A percentile compares a stretch with the other conserved stretches of the same genome.
These are phyloP conservation scores for Solanum pimpinellifolium DNA, from an alignment of 257 asterid genomes.

Conservation along the genomic window DNA sequence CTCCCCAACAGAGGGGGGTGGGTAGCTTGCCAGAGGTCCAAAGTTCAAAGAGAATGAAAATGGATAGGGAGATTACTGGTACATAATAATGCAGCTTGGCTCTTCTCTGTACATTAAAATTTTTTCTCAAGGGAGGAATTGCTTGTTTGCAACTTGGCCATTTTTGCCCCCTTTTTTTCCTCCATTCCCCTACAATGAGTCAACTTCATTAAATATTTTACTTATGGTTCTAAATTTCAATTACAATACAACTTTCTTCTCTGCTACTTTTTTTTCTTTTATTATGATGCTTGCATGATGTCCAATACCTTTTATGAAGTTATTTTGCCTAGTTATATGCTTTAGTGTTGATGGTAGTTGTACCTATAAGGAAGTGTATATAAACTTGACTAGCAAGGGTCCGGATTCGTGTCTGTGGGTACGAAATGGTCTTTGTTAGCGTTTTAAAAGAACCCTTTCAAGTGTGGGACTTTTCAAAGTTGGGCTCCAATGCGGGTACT, in stretches of 20 bases:
- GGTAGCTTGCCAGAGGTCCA: slow-evolving; percentile 24
- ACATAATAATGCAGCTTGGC: slow-evolving; percentile 11
- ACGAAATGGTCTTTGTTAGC: background rate
- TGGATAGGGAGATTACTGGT: slow-evolving; percentile 44
- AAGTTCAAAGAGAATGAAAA: slow-evolving; percentile 43
- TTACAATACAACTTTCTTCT: background rate
- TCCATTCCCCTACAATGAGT: background rate
- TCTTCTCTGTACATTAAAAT: slow-evolving; percentile 9
- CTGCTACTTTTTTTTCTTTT: background rate
- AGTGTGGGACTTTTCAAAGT: background rate
- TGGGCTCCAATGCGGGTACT: background rate
- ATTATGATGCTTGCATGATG: background rate
- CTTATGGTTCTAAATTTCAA: background rate
- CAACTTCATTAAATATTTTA: background rate
- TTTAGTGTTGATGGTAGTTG: background rate
- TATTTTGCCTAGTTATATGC: background rate
- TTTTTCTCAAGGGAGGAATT: slow-evolving; percentile 1
- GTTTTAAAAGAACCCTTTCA: too few relatives aligned
- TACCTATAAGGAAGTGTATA: background rate
- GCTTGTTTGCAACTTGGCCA: background rate
- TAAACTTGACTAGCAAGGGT: background rate
- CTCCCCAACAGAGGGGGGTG: slow-evolving; percentile 26
- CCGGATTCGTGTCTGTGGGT: background rate
- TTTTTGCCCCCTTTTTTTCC: background rate
- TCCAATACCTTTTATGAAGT: background rate